These are phyloP conservation scores for Schoenoplectus triqueter DNA, from an alignment of 202 grass and related monocot species.

Conservation along the genomic window DNA sequence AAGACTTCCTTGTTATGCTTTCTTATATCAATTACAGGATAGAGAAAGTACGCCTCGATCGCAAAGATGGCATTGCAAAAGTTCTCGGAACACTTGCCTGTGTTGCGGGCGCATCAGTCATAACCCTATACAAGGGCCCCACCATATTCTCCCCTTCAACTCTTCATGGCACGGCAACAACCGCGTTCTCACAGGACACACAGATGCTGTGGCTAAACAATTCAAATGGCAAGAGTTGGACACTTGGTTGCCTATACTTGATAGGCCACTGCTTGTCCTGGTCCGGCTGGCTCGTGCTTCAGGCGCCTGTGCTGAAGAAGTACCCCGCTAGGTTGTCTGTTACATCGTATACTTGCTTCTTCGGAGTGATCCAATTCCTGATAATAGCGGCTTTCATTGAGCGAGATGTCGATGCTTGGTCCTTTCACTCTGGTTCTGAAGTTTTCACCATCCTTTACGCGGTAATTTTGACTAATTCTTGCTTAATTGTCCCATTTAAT, in stretches of 20 bases:
- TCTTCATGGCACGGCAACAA: not conserved
- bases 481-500: not conserved
- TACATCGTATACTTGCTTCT: conserved; percentile 99
- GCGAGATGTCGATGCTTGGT: conserved; percentile 77
- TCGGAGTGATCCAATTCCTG: conserved; percentile 96
- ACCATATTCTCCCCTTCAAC: conserved; percentile 60
- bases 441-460: conserved; percentile 97
- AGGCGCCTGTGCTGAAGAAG: conserved; percentile 90
- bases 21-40: conserved; percentile 48
- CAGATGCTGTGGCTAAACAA: conserved; percentile 33
- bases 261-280: conserved; percentile 97
- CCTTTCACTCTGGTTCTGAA: conserved; percentile 86
- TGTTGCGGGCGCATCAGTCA: conserved; percentile 83
- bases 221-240: conserved; percentile 65
- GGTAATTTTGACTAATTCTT: conserved; percentile 41
- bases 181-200: not conserved
- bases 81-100: conserved; percentile 68
- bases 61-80: conserved; percentile 81
- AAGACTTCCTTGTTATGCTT: not conserved
- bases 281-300: conserved; percentile 97
- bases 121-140: conserved; percentile 91
- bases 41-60: conserved; percentile 75
- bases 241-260: conserved; percentile 86
- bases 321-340: conserved; percentile 90
- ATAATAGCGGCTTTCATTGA: conserved; percentile 95